A percentile compares a stretch with the other conserved stretches of the same genome.
These are phyloP conservation scores for Mayamaea pseudoterrestris DNA, from an alignment of 108 stramenopile species.

Conservation along the genomic window DNA sequence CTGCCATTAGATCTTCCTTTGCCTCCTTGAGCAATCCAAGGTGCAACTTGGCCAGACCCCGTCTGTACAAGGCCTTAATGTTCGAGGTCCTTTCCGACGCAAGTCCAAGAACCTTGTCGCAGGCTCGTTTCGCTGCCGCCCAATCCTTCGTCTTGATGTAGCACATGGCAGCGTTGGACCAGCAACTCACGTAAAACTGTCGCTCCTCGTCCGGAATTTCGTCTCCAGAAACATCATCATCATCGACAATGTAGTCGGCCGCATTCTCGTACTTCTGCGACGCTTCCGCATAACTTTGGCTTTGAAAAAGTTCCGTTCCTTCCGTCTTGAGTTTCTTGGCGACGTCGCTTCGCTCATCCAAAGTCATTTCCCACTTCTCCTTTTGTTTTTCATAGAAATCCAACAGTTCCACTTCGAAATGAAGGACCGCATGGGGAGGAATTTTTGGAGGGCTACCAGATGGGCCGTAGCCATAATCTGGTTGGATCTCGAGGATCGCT, in stretches of 20 bases:
- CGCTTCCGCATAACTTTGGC: conserved; percentile 66
- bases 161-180: conserved; percentile 90
- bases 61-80: conserved; percentile 85
- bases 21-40: conserved; percentile 83
- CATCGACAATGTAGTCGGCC: conserved; percentile 67
- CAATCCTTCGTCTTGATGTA: conserved; percentile 70
- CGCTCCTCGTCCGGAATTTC: conserved; percentile 59
- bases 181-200: conserved; percentile 59
- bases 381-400: conserved; percentile 77
- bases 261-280: conserved; percentile 65
- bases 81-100: conserved; percentile 65
- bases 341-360: conserved; percentile 64
- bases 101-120: conserved; percentile 65
- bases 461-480: conserved; percentile 91
- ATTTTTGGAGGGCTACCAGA: conserved; percentile 83
- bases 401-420: conserved; percentile 94
- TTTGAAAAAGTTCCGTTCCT: conserved; percentile 75
- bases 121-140: conserved; percentile 62
- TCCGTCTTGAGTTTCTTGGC: conserved; percentile 74
- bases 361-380: conserved; percentile 75
- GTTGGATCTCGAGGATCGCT: conserved; percentile 51
- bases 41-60: conserved; percentile 70
- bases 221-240: conserved; percentile 60
- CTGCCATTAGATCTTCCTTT: conserved; percentile 82
- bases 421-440: conserved; percentile 68